These are phyloP conservation scores for Leucocoprinus birnbaumii DNA, from an alignment of 768 basidiomycete genomes.

Conservation along the genomic window DNA sequence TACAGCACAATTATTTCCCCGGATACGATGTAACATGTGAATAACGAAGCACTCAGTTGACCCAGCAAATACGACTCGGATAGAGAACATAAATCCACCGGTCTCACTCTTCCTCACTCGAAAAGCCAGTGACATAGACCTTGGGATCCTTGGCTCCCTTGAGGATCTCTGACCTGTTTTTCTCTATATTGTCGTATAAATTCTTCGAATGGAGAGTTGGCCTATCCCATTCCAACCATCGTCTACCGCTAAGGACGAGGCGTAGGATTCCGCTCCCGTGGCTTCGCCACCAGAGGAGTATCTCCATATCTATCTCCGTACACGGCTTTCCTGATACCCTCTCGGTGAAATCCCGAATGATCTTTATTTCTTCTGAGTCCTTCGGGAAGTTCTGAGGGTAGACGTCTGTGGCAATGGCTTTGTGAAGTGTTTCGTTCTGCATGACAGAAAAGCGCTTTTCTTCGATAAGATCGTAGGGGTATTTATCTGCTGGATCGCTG, in stretches of 20 bases:
- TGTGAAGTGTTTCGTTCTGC: conserved; percentile 7
- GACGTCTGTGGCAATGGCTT: background rate
- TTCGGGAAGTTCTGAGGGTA: background rate
- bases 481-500: background rate
- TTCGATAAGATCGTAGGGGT: conserved; percentile 2
- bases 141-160: background rate
- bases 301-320: conserved; percentile 1
- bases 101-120: background rate
- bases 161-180: background rate
- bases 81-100: background rate
- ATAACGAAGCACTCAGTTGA: no score
- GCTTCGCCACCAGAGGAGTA: background rate
- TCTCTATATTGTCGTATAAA: background rate
- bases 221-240: conserved; percentile 4
- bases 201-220: background rate
- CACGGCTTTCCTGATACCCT: conserved; percentile 1
- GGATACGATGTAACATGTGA: no score
- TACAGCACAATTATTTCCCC: no score
- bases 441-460: conserved; percentile 14
- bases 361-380: background rate
- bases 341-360: conserved; percentile 11
- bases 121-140: background rate
- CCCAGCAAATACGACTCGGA: background rate
- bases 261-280: background rate
- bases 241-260: background rate